Conservation (phyloP, 768 basidiomycete species). For the Pulveroboletus frians region DNA sequence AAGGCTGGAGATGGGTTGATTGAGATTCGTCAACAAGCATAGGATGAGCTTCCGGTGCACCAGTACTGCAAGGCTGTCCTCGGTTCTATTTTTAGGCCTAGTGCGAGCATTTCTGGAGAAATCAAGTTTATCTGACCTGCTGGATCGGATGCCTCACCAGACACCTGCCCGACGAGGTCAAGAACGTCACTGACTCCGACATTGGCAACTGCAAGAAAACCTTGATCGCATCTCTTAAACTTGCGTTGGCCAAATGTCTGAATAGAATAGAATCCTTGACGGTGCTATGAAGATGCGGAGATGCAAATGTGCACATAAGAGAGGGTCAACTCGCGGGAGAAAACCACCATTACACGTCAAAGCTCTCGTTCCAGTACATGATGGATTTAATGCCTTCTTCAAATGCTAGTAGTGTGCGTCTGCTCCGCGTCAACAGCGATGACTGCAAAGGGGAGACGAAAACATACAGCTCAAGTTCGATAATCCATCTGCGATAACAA, state of each 20-base stretch:
- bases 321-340: background rate
- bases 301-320: background rate
- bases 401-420: constrained; percentile 94
- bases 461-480: constrained; percentile 94
- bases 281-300: constrained; percentile 44
- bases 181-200: constrained; percentile 85
- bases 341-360: constrained; percentile 75
- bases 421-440: constrained; percentile 98
- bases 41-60: constrained; percentile 98
- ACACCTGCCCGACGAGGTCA: constrained; percentile 80
- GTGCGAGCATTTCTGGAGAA: constrained; percentile 82
- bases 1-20: constrained; percentile 77
- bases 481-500: constrained; percentile 91
- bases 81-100: constrained; percentile 92
- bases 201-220: constrained; percentile 97
- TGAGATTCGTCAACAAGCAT: constrained; percentile 92
- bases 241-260: constrained; percentile 99
- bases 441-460: constrained; percentile 97
- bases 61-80: constrained; percentile 93
- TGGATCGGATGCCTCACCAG: background rate
- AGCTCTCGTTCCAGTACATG: constrained; percentile 99
- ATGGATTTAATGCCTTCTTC: constrained; percentile 89
- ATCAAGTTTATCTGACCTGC: background rate
- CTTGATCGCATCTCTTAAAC: constrained; percentile 97
- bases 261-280: constrained; percentile 97